Evolutionary conservation across 371 early-diverging fungal genomes (phyloP).

Genomic region (Mortierella sp.): DNA sequence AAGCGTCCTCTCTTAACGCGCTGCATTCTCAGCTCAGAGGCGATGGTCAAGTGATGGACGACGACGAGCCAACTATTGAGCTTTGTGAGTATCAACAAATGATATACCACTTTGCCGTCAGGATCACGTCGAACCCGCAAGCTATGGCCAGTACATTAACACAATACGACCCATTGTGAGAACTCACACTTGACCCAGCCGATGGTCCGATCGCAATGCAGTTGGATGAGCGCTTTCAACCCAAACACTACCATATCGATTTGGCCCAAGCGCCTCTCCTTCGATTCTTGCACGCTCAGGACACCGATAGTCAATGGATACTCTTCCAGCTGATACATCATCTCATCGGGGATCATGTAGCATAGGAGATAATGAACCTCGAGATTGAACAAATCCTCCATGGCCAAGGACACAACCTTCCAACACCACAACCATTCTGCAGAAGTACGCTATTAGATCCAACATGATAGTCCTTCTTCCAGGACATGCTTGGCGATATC

Average conservation of each 20-base stretch:
- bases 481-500: conserved; percentile 17
- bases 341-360: conserved; percentile 18
- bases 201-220: conserved; percentile 19
- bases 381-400: conserved; percentile 16
- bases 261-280: neutral
- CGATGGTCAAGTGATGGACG: too few species aligned
- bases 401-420: conserved; percentile 3
- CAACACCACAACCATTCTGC: conserved; percentile 9
- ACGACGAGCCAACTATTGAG: too few species aligned
- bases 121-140: too few species aligned
- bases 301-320: conserved; percentile 14
- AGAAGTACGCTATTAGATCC: conserved; percentile 2
- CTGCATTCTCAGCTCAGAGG: too few species aligned
- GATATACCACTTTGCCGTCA: too few species aligned
- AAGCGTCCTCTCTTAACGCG: too few species aligned
- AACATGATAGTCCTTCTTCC: conserved; percentile 7
- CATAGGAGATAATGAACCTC: conserved; percentile 1
- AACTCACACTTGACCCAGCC: conserved; percentile 8
- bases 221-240: neutral
- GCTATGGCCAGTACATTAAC: too few species aligned
- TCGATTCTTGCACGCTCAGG: conserved; percentile 3
- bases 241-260: conserved; percentile 2
- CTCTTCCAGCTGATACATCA: conserved; percentile 15
- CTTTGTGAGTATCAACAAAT: too few species aligned
- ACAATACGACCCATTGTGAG: too few species aligned